Evolutionary conservation across 2,329 filamentous ascomycete genomes (phyloP), one percentile per base, ranked within the genome.

Genomic region (Claviceps citrina): DNA sequence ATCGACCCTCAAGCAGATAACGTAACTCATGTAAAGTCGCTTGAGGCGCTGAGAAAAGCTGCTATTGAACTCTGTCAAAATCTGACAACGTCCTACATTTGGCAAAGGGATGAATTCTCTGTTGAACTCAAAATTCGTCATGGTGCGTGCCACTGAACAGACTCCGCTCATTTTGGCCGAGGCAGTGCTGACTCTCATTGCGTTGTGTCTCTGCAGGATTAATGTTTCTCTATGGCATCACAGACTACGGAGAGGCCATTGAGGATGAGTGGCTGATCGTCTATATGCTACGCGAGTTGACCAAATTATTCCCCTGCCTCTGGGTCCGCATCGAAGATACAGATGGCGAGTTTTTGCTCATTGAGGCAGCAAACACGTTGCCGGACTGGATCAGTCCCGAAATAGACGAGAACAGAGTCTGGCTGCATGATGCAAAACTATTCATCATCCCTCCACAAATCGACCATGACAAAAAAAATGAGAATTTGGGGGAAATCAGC

Each of bases 191-290:
- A 40, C 41, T 37, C 6, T 16, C 6, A 5, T 22, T 31, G 10
- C 19, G 16, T 13, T 27, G 13, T 32, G 8, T 6, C 31, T 3
- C 31, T 3, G 20, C 18, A 44, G 38, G 43, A 12, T 54, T 75
- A 7, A 54, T 66, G n/a, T 77, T 78, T 46, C 70, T 98, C 5
- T 72, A 76, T 46, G 89, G 89, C 16, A 67, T 69, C 38, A 91
- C 85, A 1, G 83, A 89, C 55, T 96, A 86, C 52, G 87, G 89
- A 7, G 93, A 98, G 59, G 91, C 86, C 0, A 78, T 96, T 4
- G 89, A 94, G 53, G 91, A 98, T 51, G 93, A 98, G 64, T 98
- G 91, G 93, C 72, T 96, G 5, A 79, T 96, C 44, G 87, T 96
- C 16, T 94, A 87, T 61, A 64, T 96, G 5, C 67, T 98, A 24